These are phyloP conservation scores for Aspergillus candidus DNA, from an alignment of 2,329 filamentous ascomycete species.

Conservation along the genomic window DNA sequence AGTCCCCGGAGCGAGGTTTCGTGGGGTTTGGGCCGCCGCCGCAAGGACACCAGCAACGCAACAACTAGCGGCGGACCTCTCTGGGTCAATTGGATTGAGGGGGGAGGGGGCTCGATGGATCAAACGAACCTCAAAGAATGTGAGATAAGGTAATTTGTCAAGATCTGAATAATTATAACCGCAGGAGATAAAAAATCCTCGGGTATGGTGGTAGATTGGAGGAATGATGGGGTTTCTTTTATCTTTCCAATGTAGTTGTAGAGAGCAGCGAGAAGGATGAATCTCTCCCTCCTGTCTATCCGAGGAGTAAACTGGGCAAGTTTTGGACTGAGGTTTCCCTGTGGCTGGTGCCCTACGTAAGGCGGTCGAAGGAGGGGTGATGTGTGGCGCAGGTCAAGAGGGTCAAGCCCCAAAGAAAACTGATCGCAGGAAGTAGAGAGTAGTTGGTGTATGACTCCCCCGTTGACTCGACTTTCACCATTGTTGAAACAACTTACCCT, in stretches of 20 bases:
- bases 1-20: constrained; percentile 30
- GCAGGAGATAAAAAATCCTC: neutral
- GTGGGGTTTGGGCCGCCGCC: constrained; percentile 35
- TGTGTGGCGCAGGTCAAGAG: constrained; percentile 28
- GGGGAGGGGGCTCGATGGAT: too few relatives aligned
- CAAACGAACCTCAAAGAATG: too few relatives aligned
- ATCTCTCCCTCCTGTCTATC: too few relatives aligned
- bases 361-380: constrained; percentile 17
- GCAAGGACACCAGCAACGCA: constrained; percentile 21
- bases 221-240: constrained; percentile 4
- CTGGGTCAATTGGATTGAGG: constrained; percentile 16
- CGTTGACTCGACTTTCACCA: neutral
- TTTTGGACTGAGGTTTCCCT: constrained; percentile 6
- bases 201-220: neutral
- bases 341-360: constrained; percentile 23
- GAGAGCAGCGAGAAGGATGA: too few relatives aligned
- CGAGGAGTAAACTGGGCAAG: constrained; percentile 1
- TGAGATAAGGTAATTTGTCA: too few relatives aligned
- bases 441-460: constrained; percentile 5
- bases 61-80: constrained; percentile 21
- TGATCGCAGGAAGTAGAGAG: too few relatives aligned
- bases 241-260: too few relatives aligned
- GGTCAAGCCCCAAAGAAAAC: constrained; percentile 19
- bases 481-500: constrained; percentile 1
- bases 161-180: neutral